Evolutionary conservation across 805 yeast species (phyloP).

Genomic region (Isabelozyma heimii): DNA sequence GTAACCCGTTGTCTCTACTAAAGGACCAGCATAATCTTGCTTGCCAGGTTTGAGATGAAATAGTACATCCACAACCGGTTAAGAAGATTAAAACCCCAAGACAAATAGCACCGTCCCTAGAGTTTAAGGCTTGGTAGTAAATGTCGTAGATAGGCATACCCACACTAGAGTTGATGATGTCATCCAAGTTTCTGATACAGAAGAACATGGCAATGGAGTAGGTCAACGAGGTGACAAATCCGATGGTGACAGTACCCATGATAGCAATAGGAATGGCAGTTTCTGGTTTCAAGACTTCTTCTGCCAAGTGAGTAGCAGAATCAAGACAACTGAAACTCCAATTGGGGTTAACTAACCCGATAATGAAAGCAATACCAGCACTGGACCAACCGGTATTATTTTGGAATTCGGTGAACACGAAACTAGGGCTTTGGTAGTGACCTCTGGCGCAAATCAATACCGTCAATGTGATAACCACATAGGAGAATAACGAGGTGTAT

Average conservation of each 20-base stretch:
- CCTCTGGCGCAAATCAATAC: conserved; percentile 38
- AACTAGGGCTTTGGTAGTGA: conserved; percentile 24
- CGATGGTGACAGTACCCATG: conserved; percentile 39
- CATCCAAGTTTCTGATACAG: conserved; percentile 30
- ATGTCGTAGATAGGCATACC: conserved; percentile 42
- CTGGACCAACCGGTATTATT: conserved; percentile 26
- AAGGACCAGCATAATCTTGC: conserved; percentile 44
- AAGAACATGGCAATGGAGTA: conserved; percentile 41
- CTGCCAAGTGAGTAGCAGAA: conserved; percentile 41
- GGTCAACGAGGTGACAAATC: conserved; percentile 36
- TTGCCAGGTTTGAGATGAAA: conserved; percentile 43
- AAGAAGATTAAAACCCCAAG: conserved; percentile 32
- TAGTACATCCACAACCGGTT: conserved; percentile 38
- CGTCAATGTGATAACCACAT: conserved; percentile 32
- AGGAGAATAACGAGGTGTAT: conserved; percentile 33
- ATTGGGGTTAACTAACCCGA: conserved; percentile 36
- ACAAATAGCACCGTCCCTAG: conserved; percentile 34
- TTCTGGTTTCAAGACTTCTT: conserved; percentile 36
- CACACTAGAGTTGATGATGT: conserved; percentile 23
- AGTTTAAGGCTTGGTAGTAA: conserved; percentile 35
- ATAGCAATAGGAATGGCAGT: conserved; percentile 39
- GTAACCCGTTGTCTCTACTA: conserved; percentile 43
- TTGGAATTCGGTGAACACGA: conserved; percentile 18
- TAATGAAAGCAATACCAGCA: conserved; percentile 35
- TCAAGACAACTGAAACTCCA: conserved; percentile 42